Percentiles rank a stretch among this genome's conserved stretches.
Conservation (phyloP, 108 stramenopile species). For the Fistulifera solaris region DNA sequence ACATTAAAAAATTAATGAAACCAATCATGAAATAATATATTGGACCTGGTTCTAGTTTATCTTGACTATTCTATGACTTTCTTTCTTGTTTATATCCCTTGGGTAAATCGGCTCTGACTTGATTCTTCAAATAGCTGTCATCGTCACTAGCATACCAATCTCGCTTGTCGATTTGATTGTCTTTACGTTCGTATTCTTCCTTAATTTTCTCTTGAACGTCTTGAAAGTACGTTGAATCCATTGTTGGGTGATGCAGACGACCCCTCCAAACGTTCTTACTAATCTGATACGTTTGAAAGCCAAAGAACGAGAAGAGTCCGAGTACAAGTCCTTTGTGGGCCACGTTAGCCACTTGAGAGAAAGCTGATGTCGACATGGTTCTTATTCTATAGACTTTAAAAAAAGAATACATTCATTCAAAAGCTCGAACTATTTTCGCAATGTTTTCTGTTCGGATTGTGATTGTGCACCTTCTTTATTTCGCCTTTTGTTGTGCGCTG, state of each 20-base stretch:
- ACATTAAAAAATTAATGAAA: too few species aligned
- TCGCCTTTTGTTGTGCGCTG: too few species aligned
- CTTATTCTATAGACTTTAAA: neutral
- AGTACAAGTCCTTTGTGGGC: conserved; percentile 61
- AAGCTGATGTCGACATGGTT: neutral
- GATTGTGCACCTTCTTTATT: too few species aligned
- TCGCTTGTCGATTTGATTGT: conserved; percentile 41
- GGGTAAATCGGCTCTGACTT: neutral
- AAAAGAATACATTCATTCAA: too few species aligned
- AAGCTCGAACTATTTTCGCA: too few species aligned
- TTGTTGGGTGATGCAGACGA: neutral
- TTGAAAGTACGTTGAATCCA: conserved; percentile 7
- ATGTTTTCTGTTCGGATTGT: too few species aligned
- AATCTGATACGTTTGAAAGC: conserved; percentile 56
- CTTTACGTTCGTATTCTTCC: conserved; percentile 59
- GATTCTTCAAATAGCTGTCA: conserved; percentile 65
- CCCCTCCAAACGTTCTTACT: conserved; percentile 30
- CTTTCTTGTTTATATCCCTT: neutral
- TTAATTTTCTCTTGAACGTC: conserved; percentile 47
- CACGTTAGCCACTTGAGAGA: conserved; percentile 48
- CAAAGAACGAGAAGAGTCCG: conserved; percentile 40
- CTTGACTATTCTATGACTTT: too few species aligned
- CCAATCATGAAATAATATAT: too few species aligned
- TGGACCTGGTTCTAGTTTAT: too few species aligned
- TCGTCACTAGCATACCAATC: conserved; percentile 81